Base-by-base conservation (phyloP, 1,284 basidiomycete species). In the Rhodotorula glutinis region DNA sequence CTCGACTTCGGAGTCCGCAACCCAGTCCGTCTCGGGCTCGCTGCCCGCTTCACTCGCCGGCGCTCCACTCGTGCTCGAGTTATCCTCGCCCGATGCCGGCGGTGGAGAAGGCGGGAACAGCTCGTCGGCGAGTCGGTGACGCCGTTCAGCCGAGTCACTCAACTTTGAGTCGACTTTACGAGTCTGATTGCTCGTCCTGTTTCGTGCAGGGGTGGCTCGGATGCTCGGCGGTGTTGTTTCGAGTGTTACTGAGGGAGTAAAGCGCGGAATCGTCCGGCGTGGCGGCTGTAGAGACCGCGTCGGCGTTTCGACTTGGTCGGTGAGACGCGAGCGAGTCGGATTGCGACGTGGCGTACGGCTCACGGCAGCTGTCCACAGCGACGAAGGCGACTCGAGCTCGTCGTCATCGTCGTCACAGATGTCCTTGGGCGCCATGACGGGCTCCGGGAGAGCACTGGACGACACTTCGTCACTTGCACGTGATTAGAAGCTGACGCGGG, bases 41-140 rank as follows among this genome's bases (percentile, higher is more conserved):
- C 33, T 38, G 7, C 11, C 7, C 5, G 33, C 33, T 38, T 38
- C 33, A 38, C 11, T 38, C 33, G 33, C 33, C 33, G 33, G 33
- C 33, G 33, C 5, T 38, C 33, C 33, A 11, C 11, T 38, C 33
- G 33, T 4, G 21, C n/a, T n/a, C n/a, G n/a, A n/a, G n/a, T n/a
- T n/a, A n/a, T n/a, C n/a, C n/a, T n/a, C n/a, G n/a, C n/a, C n/a
- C n/a, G n/a, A n/a, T n/a, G n/a, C n/a, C n/a, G 27, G 3, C 1
- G 27, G 17, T 1, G 63, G 63, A 13, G 63, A 65, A 21, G 63
- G 63, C 23, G 63, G 63, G 41, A 65, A 65, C 11, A 65, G 57
- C 59, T 65, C 58, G 10, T 52, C 55, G 7, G 58, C 63, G 4
- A 65, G 53, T 10, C 10, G 17, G 25, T 53, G 53, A 29, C 40